Evolutionary conservation across 352 stramenopile genomes (phyloP).

Genomic region (Pythium aristosporum): DNA sequence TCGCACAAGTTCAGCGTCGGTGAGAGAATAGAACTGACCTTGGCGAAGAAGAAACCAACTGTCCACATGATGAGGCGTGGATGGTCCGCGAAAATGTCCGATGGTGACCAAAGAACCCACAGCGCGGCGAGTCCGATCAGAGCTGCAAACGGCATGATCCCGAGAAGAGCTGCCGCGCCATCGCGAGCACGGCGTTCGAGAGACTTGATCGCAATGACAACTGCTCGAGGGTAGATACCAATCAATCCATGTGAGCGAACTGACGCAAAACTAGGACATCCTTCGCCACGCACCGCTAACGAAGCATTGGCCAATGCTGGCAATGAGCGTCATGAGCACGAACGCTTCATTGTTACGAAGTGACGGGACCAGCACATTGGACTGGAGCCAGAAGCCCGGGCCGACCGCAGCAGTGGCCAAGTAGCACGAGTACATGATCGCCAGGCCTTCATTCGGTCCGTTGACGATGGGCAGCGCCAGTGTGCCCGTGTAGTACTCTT

Average conservation of each 20-base stretch:
- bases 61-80: constrained; percentile 86
- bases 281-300: constrained; percentile 49
- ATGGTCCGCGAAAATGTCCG: constrained; percentile 79
- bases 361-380: constrained; percentile 55
- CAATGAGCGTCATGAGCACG: constrained; percentile 68
- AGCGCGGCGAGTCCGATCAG: constrained; percentile 70
- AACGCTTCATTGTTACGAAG: constrained; percentile 82
- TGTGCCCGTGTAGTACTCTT: constrained; percentile 97
- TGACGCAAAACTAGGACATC: neutral
- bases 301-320: constrained; percentile 64
- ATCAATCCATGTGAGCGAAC: neutral
- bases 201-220: constrained; percentile 61
- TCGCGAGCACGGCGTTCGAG: constrained; percentile 62
- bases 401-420: constrained; percentile 60
- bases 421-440: constrained; percentile 89
- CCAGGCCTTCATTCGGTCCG: constrained; percentile 94
- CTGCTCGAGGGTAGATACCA: constrained; percentile 26
- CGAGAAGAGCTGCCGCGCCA: constrained; percentile 56
- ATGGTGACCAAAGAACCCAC: constrained; percentile 78
- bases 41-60: constrained; percentile 76
- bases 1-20: too few relatives aligned
- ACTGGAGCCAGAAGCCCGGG: constrained; percentile 63
- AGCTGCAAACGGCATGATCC: constrained; percentile 62
- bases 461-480: constrained; percentile 95
- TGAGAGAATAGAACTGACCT: constrained; percentile 38